Percentiles rank a stretch among this genome's conserved stretches.
phyloP scores from a whole-genome alignment of 768 basidiomycete genomes.

The Leccinellum luteum region DNA sequence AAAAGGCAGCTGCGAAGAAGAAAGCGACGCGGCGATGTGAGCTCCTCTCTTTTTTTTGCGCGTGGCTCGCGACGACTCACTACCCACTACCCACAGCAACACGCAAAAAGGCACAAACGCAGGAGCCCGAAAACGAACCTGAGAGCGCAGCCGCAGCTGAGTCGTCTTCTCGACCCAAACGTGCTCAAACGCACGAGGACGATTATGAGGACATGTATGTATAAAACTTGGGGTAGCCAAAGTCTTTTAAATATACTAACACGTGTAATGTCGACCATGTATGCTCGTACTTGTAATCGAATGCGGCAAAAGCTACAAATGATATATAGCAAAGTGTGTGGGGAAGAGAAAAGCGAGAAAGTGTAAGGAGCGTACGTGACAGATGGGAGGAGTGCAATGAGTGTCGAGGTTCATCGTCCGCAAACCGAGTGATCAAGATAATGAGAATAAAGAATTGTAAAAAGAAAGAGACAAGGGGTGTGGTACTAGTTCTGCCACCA shows the following conservation, averaged over 20 bases:
- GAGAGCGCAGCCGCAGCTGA: background rate
- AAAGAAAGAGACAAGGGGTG: constrained; percentile 5
- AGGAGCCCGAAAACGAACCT: constrained; percentile 17
- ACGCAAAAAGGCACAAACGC: constrained; percentile 29
- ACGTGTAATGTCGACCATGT: constrained; percentile 5
- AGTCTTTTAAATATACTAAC: constrained; percentile 1
- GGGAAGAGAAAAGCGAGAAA: background rate
- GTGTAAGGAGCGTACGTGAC: background rate
- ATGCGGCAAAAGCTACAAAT: constrained; percentile 14
- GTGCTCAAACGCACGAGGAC: constrained; percentile 8
- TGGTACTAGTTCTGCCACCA: constrained; percentile 1
- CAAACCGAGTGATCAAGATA: background rate
- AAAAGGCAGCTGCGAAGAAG: constrained; percentile 75
- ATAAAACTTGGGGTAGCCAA: background rate
- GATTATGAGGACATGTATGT: constrained; percentile 28
- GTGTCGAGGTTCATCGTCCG: constrained; percentile 12
- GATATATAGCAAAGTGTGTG: background rate
- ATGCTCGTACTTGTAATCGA: constrained; percentile 8
- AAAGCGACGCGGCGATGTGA: constrained; percentile 57
- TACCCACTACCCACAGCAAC: constrained; percentile 14
- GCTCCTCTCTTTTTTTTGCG: background rate
- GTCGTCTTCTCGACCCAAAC: constrained; percentile 4
- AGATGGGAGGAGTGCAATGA: constrained; percentile 7
- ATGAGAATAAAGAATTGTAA: background rate
- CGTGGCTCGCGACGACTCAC: background rate